Conservation (phyloP, 129 eudicot species). For the Pittosporum tobira region DNA sequence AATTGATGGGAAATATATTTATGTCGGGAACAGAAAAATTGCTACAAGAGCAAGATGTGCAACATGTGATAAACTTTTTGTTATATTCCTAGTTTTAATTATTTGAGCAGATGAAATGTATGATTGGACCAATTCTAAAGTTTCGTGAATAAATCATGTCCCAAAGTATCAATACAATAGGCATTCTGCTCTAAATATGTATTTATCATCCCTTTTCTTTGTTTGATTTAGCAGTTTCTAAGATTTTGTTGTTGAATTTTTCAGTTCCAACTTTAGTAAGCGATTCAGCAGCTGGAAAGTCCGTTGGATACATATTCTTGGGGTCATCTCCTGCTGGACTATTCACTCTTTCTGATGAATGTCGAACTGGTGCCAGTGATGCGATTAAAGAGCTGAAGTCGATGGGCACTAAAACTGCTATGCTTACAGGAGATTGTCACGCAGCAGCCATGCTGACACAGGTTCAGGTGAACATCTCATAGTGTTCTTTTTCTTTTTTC, state of each 20-base stretch:
- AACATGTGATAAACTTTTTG: conserved; percentile 23
- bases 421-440: conserved; percentile 75
- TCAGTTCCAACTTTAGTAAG: conserved; percentile 28
- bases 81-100: neutral
- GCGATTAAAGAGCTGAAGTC: conserved; percentile 56
- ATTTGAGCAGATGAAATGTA: no score
- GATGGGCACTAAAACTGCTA: conserved; percentile 64
- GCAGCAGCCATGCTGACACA: conserved; percentile 66
- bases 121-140: no score
- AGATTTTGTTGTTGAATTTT: neutral
- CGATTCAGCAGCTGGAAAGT: conserved; percentile 37
- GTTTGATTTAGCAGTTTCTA: neutral
- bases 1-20: conserved; percentile 53
- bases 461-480: conserved; percentile 32
- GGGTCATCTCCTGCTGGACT: conserved; percentile 45
- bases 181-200: no score
- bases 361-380: conserved; percentile 71
- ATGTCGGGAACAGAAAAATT: conserved; percentile 56
- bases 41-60: conserved; percentile 50
- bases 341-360: conserved; percentile 53
- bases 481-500: no score
- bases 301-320: conserved; percentile 47
- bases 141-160: no score
- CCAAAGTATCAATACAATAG: no score
- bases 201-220: neutral